A percentile compares a stretch with the other conserved stretches of the same genome.
phyloP scores from a whole-genome alignment of 225 moss, liverwort and hornwort genomes.

The Sphagnum contortum region DNA sequence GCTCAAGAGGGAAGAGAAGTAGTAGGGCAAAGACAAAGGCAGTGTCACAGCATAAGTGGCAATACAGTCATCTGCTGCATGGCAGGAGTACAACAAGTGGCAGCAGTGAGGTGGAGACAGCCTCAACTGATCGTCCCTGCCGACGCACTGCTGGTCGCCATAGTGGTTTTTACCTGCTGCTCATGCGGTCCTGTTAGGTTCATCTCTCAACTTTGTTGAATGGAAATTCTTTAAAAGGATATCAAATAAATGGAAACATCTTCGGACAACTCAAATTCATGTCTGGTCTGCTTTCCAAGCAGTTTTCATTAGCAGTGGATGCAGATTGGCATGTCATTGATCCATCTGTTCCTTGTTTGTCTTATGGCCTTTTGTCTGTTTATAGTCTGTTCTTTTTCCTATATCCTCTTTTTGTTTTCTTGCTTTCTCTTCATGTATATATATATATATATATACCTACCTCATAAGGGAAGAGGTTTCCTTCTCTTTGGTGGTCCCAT shows the following conservation, averaged over 20 bases:
- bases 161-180: conserved; percentile 88
- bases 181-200: conserved; percentile 78
- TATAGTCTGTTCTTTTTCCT: too few relatives aligned
- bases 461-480: too few relatives aligned
- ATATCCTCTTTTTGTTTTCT: too few relatives aligned
- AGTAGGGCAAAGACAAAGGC: conserved; percentile 60
- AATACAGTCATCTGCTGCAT: conserved; percentile 49
- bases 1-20: conserved; percentile 84
- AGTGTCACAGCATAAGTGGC: conserved; percentile 69
- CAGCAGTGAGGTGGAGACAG: conserved; percentile 64
- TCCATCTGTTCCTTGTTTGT: too few relatives aligned
- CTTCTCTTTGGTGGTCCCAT: too few relatives aligned
- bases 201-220: conserved; percentile 10
- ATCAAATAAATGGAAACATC: conserved; percentile 31
- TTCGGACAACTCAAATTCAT: too few relatives aligned
- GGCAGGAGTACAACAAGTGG: conserved; percentile 23
- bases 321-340: too few relatives aligned
- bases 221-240: conserved; percentile 66
- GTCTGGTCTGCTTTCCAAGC: too few relatives aligned
- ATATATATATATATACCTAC: too few relatives aligned
- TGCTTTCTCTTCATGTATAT: too few relatives aligned
- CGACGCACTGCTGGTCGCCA: conserved; percentile 96
- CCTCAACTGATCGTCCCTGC: conserved; percentile 74
- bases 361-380: too few relatives aligned
- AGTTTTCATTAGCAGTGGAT: too few relatives aligned